Percentiles rank a stretch among this genome's conserved stretches.
These are phyloP conservation scores for Yamadazyma siamensis DNA, from an alignment of 1,139 yeast genomes.

Conservation along the genomic window DNA sequence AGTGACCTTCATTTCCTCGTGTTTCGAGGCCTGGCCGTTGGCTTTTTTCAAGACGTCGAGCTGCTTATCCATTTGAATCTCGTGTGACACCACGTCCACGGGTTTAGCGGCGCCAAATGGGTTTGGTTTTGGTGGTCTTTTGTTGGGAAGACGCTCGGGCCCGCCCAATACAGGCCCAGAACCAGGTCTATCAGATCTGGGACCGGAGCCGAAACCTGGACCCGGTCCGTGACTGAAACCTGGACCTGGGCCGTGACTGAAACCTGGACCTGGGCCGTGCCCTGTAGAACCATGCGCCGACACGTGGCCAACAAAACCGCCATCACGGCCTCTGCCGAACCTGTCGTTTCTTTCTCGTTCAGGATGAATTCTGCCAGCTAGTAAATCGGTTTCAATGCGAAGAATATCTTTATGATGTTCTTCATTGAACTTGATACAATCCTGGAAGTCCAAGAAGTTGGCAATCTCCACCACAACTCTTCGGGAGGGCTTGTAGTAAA, in stretches of 20 bases:
- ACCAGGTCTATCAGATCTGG: not conserved
- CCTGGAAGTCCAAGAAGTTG: slow-evolving; percentile 46
- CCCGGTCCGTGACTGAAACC: slow-evolving; percentile 5
- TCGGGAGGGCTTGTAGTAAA: slow-evolving; percentile 38
- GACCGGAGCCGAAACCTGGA: not conserved
- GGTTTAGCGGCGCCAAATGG: slow-evolving; percentile 50
- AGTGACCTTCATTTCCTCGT: not conserved
- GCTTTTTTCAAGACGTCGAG: slow-evolving; percentile 26
- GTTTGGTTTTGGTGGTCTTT: slow-evolving; percentile 29
- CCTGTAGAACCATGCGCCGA: slow-evolving; percentile 1
- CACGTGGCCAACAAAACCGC: not conserved
- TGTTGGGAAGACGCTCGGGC: too few species aligned
- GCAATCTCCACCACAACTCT: slow-evolving; percentile 44
- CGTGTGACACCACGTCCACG: slow-evolving; percentile 40
- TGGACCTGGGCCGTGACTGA: slow-evolving; percentile 5
- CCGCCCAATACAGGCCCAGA: too few species aligned
- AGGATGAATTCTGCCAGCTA: slow-evolving; percentile 18
- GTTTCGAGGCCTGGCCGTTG: slow-evolving; percentile 5
- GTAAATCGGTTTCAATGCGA: slow-evolving; percentile 30
- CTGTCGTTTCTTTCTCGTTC: not conserved
- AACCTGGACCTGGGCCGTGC: slow-evolving; percentile 6
- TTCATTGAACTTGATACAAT: slow-evolving; percentile 40
- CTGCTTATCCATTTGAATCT: slow-evolving; percentile 30
- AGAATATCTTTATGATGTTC: slow-evolving; percentile 30
- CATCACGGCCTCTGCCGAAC: not conserved